Base-by-base conservation (phyloP, 1,284 basidiomycete species). In the Crepidotus sp. region DNA sequence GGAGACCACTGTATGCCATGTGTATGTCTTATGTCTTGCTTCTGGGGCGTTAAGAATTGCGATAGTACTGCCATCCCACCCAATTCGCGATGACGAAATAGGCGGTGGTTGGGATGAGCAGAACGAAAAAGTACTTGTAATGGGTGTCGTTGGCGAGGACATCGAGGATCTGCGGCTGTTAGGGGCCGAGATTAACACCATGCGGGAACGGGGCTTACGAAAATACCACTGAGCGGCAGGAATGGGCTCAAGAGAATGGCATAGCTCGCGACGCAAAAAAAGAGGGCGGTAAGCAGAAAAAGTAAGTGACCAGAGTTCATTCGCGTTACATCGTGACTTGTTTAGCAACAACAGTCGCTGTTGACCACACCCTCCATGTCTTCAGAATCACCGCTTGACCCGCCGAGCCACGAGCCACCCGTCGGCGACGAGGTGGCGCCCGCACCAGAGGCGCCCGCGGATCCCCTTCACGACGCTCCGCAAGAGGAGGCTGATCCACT, bases 81-180 rank as follows among this genome's bases (percentile, higher is more conserved):
- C 93, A 97, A 58, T 96, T 96, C 32, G 91, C 88, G 57, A 97
- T 96, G 40, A 90, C 84, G 61, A 91, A 93, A 64, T 89, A 92
- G 25, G 83, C 72, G 11, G 72, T 78, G 13, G 83, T 83, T 17
- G 93, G 91, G 37, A 96, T 72, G 36, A 93, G 70, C 32, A 95
- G 65, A 10, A 92, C 65, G 10, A 70, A 58, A 53, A 94, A 78
- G 64, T 94, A 95, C 65, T 93, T 93, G 77, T 94, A 94, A 60
- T 94, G 87, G 13, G 68, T 75, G 63, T 94, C 91, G 19, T 62
- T 57, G 3, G 75, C 77, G 6, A 90, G 63, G 34, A 62, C 56
- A 58, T 83, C 77, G 46, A 88, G 65, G 27, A 77, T 38, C 84
- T 87, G 59, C 24, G 36, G 18, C 26, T 18, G 7, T 42, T 48